These are phyloP conservation scores for Talaromyces islandicus DNA, from an alignment of 2,329 filamentous ascomycete genomes.

Conservation along the genomic window DNA sequence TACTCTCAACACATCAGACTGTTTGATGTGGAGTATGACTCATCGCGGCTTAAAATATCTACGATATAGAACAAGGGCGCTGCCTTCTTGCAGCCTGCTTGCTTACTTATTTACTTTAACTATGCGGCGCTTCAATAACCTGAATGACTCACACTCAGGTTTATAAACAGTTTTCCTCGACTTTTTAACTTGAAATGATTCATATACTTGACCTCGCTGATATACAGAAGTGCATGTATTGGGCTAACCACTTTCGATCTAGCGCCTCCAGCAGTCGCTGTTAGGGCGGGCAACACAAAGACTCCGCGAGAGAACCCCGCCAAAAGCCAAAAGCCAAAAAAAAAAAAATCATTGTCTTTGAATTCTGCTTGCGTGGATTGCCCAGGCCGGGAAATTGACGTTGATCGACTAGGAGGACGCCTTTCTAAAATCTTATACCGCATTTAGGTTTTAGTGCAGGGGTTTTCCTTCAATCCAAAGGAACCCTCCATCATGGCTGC, in stretches of 20 bases:
- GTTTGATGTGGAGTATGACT: background rate
- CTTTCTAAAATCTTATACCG: background rate
- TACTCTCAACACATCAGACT: too few relatives aligned
- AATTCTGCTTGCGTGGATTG: background rate
- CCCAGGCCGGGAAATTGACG: background rate
- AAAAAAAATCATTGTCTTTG: background rate
- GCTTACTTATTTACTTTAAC: too few relatives aligned
- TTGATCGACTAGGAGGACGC: background rate
- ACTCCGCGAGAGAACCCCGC: background rate
- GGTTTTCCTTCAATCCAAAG: background rate
- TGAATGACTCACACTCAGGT: background rate
- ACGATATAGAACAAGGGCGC: background rate
- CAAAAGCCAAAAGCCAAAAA: too few relatives aligned
- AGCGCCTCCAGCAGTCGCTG: background rate
- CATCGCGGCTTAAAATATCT: background rate
- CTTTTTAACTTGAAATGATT: background rate
- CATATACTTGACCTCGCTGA: background rate
- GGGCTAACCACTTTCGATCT: background rate
- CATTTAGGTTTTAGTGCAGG: background rate
- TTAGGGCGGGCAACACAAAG: background rate
- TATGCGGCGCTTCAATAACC: background rate
- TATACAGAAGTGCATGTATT: background rate
- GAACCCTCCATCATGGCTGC: slow-evolving; percentile 29
- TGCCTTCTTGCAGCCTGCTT: background rate
- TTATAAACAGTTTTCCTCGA: background rate